Percentiles rank a stretch among this genome's conserved stretches.
phyloP scores from a whole-genome alignment of 1,139 yeast genomes.

The Fermentozyma sake region DNA sequence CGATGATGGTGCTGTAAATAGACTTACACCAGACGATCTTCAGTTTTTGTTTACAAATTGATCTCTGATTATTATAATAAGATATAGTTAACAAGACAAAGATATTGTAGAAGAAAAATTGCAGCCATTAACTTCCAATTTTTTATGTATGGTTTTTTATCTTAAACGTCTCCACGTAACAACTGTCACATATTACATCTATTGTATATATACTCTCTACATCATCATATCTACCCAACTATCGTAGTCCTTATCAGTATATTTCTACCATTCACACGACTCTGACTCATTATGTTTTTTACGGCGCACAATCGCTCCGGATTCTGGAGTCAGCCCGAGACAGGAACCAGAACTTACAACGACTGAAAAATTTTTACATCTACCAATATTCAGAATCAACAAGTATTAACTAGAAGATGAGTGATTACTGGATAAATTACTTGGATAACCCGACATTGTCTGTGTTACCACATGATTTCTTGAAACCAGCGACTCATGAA shows the following conservation, averaged over 20 bases:
- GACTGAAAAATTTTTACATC: constrained; percentile 1
- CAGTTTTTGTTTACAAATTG: constrained; percentile 85
- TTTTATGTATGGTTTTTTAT: too few species aligned
- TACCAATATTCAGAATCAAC: not conserved
- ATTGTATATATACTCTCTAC: too few species aligned
- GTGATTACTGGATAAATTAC: constrained; percentile 59
- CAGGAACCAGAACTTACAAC: too few species aligned
- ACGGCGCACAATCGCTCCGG: constrained; percentile 3
- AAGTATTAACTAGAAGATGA: constrained; percentile 6
- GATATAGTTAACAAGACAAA: too few species aligned
- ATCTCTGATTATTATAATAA: not conserved
- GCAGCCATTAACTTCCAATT: too few species aligned
- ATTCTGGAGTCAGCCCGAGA: constrained; percentile 3
- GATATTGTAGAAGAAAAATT: not conserved
- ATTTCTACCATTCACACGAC: constrained; percentile 1
- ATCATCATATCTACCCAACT: too few species aligned
- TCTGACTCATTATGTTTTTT: constrained; percentile 3
- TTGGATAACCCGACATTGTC: constrained; percentile 82
- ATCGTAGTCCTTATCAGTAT: too few species aligned
- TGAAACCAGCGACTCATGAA: constrained; percentile 70
- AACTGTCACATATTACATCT: too few species aligned
- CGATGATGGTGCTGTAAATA: constrained; percentile 84
- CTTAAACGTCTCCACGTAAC: too few species aligned
- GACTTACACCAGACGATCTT: constrained; percentile 87
- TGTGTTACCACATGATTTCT: constrained; percentile 82